Evolutionary conservation across 805 yeast species (phyloP), one percentile per base, ranked within the genome.

Genomic region (Saccharomycopsis selenospora): DNA sequence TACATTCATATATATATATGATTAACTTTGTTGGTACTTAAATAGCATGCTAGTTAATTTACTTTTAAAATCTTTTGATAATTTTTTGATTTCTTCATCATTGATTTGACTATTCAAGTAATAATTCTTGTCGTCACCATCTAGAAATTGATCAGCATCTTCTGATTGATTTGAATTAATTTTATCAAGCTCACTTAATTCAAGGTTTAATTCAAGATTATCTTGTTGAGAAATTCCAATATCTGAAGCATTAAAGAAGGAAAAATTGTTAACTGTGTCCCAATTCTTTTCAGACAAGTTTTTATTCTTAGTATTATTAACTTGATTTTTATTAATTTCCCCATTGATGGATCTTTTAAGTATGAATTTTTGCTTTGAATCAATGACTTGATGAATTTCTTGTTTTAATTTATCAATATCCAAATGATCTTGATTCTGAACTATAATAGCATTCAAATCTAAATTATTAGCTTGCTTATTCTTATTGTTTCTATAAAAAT

Each of bases 181-280:
- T 2, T 45, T 38, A 3, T 43, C 44, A 33, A 54, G 45, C 3
- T 40, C 33, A 5, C 54, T 55, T 3, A 59, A 57, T 40, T 62
- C 69, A 4, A 61, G 48, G 42, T 66, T 67, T 20, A 70, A 55
- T 49, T 72, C 77, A 18, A 67, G 69, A n/a, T 71, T 55, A 52
- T 76, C 80, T 42, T 70, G 68, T 25, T 73, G 77, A 17, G 69
- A 66, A 11, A 76, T 54, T 0, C 80, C 82, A 51, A 75, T 68
- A 47, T 75, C 77, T 3, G 66, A 61, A 8, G 69, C 64, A 8
- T 67, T 66, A 52, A 74, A 60, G 0, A 72, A 65, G 3, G 71
- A 71, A 6, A 67, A 59, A 1, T 69, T 63, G 44, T 72, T 66
- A 7, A 75, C 70, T n/a, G 67, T 60, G 7, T 66, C 62, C 76